Conservation (phyloP, 768 basidiomycete genomes). For the Mrakia hoshinonis region DNA sequence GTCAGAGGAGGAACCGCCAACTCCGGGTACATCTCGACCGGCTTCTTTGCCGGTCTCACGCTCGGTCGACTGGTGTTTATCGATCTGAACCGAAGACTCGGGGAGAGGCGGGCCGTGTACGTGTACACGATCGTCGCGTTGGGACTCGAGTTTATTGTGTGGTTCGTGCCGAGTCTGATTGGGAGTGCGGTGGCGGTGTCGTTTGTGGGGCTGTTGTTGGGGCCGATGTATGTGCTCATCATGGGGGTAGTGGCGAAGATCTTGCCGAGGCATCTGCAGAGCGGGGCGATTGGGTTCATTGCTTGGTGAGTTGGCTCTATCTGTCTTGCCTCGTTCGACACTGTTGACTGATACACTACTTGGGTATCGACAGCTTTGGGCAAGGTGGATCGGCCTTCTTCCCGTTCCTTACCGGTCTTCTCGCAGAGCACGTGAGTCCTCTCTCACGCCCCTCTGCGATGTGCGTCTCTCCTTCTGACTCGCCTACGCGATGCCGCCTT, state of each 20-base stretch:
- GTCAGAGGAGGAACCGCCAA: conserved; percentile 34
- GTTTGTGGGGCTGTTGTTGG: conserved; percentile 59
- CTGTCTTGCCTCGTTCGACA: background rate
- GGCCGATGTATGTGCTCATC: conserved; percentile 62
- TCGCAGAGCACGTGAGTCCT: conserved; percentile 18
- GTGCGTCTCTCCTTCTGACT: background rate
- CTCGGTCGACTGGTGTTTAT: conserved; percentile 51
- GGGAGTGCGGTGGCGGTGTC: conserved; percentile 58
- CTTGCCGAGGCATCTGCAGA: conserved; percentile 61
- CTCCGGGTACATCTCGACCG: conserved; percentile 50
- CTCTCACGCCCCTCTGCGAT: conserved; percentile 1
- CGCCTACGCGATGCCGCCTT: background rate
- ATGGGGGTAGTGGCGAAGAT: conserved; percentile 63
- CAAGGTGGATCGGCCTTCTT: conserved; percentile 41
- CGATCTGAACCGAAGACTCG: conserved; percentile 47
- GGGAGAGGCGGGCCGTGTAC: conserved; percentile 40
- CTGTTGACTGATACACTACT: background rate
- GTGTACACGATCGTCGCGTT: conserved; percentile 40
- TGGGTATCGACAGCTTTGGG: conserved; percentile 33
- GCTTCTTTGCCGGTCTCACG: conserved; percentile 45
- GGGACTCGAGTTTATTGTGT: conserved; percentile 57
- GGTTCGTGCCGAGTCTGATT: conserved; percentile 59
- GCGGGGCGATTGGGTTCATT: conserved; percentile 46
- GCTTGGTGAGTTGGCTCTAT: conserved; percentile 18
- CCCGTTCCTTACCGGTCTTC: conserved; percentile 37